These are phyloP conservation scores for Hypoxylon cercidicola DNA, from an alignment of 495 filamentous ascomycete genomes.

Conservation along the genomic window DNA sequence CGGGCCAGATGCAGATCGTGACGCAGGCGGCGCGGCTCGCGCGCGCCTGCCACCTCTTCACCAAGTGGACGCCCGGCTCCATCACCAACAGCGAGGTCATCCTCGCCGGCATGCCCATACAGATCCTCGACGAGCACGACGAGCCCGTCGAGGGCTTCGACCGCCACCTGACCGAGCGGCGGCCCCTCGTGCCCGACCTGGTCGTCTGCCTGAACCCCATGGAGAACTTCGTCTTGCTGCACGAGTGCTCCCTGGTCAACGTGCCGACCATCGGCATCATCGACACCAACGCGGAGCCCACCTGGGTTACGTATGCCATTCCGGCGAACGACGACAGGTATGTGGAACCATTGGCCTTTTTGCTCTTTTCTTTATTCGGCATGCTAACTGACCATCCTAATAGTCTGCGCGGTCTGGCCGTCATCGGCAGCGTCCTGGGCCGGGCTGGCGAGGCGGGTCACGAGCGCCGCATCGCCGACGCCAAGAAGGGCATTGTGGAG, in stretches of 20 bases:
- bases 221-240: conserved; percentile 89
- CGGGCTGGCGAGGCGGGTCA: conserved; percentile 85
- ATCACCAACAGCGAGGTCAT: conserved; percentile 96
- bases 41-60: conserved; percentile 86
- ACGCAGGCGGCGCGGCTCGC: conserved; percentile 83
- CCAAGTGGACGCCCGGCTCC: conserved; percentile 89
- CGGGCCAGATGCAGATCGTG: conserved; percentile 79
- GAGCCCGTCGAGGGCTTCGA: conserved; percentile 72
- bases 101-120: conserved; percentile 69
- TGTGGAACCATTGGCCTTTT: conserved; percentile 27
- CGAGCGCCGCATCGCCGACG: conserved; percentile 67
- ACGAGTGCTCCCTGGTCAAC: conserved; percentile 87
- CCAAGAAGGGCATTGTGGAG: conserved; percentile 65
- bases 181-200: conserved; percentile 83
- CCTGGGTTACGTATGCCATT: conserved; percentile 95
- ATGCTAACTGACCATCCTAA: conserved; percentile 16
- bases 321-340: conserved; percentile 95
- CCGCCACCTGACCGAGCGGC: conserved; percentile 66
- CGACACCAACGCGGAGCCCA: conserved; percentile 92
- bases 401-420: conserved; percentile 79
- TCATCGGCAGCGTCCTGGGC: conserved; percentile 88
- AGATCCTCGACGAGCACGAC: conserved; percentile 78
- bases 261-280: conserved; percentile 95
- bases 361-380: background rate
- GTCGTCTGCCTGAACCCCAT: conserved; percentile 92